A percentile compares a stretch with the other conserved stretches of the same genome.
Conservation (phyloP, 2,329 filamentous ascomycete genomes). For the Cercospora zeina region DNA sequence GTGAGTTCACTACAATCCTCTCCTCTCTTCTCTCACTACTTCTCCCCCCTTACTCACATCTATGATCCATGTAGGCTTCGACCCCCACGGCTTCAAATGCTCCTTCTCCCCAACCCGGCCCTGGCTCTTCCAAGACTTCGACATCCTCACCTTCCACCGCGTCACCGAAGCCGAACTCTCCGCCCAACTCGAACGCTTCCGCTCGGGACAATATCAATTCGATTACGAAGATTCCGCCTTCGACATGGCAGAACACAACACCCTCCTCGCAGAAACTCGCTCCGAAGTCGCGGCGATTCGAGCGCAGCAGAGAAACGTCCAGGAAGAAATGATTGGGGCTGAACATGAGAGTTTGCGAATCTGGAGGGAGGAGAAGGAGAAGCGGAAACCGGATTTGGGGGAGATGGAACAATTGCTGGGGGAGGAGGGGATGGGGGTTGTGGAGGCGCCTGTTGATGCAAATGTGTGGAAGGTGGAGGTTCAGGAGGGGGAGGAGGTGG, state of each 20-base stretch:
- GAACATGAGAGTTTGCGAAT: conserved; percentile 49
- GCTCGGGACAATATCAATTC: conserved; percentile 55
- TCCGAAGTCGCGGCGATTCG: conserved; percentile 53
- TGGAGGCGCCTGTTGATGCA: conserved; percentile 49
- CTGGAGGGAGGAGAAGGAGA: conserved; percentile 49
- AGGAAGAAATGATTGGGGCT: conserved; percentile 51
- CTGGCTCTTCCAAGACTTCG: conserved; percentile 60
- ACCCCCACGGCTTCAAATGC: conserved; percentile 55
- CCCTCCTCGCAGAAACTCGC: conserved; percentile 48
- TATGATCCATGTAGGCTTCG: conserved; percentile 50
- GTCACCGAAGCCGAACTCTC: conserved; percentile 57
- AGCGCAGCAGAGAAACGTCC: conserved; percentile 49
- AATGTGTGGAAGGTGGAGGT: conserved; percentile 50
- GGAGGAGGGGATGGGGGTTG: conserved; percentile 41
- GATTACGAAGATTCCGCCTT: conserved; percentile 53
- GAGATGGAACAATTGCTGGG: conserved; percentile 52
- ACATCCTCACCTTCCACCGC: conserved; percentile 57
- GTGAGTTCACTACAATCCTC: background rate
- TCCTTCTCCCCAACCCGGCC: conserved; percentile 51
- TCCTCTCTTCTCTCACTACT: background rate
- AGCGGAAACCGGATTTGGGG: conserved; percentile 50
- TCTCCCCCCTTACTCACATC: background rate
- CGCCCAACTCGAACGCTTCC: conserved; percentile 50
- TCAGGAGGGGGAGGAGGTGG: conserved; percentile 42
- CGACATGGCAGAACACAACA: conserved; percentile 59